Evolutionary conservation across 495 filamentous ascomycete genomes (phyloP).

Genomic region (Xylaria venustula): DNA sequence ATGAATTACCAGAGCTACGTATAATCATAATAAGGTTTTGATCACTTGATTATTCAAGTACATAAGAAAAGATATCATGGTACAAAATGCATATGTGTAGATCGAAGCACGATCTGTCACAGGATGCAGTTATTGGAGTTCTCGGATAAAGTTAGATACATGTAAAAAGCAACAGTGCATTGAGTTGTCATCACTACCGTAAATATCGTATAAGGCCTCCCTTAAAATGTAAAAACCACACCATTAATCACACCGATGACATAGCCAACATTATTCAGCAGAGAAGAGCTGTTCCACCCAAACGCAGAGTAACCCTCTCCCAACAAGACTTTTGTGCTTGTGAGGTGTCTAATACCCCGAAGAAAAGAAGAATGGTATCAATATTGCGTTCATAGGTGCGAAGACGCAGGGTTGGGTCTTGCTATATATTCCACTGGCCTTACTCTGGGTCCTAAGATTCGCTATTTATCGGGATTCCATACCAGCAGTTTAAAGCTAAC

Average conservation of each 20-base stretch:
- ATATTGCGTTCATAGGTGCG: constrained; percentile 15
- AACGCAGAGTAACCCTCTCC: neutral
- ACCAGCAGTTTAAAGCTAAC: neutral
- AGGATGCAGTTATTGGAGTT: neutral
- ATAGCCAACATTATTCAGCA: neutral
- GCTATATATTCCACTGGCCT: neutral
- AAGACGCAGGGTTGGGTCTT: neutral
- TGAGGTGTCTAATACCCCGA: neutral
- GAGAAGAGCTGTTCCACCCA: neutral
- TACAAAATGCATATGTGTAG: no score
- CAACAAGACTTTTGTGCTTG: neutral
- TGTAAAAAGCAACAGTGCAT: constrained; percentile 4
- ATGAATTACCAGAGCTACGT: no score
- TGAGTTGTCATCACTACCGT: constrained; percentile 7
- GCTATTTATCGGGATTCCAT: neutral
- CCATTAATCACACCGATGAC: neutral
- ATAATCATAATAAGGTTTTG: no score
- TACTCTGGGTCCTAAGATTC: neutral
- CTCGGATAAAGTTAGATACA: neutral
- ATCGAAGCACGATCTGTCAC: neutral
- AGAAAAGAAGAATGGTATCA: constrained; percentile 16
- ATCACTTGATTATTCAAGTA: no score
- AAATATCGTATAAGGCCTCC: constrained; percentile 1
- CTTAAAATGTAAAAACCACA: neutral
- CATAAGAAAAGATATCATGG: no score